Percentiles rank a stretch among this genome's conserved stretches.
These are phyloP conservation scores for Angomonas ambiguus DNA, from an alignment of 208 protist species.

Conservation along the genomic window DNA sequence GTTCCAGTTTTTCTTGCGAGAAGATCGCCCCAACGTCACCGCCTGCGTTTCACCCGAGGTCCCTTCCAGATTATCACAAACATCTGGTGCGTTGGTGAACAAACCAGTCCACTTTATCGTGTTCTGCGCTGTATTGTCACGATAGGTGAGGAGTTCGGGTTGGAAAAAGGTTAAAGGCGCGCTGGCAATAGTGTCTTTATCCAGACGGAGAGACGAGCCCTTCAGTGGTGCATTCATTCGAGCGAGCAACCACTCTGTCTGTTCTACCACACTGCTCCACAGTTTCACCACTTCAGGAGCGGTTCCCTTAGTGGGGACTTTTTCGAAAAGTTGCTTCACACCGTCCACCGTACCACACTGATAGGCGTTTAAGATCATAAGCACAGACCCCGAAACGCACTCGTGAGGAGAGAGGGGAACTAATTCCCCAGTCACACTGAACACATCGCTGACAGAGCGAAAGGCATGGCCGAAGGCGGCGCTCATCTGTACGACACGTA, in stretches of 20 bases:
- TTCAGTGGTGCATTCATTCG: neutral
- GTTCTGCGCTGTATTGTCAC: neutral
- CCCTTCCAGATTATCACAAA: slow-evolving; percentile 11
- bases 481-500: neutral
- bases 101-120: neutral
- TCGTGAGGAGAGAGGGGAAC: neutral
- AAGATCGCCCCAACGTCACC: neutral
- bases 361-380: neutral
- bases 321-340: neutral
- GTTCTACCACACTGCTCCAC: neutral
- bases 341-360: neutral
- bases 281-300: neutral
- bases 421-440: neutral
- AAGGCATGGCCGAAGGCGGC: neutral
- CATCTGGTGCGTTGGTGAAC: slow-evolving; percentile 6
- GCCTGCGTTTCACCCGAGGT: neutral
- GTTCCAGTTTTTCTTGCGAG: neutral
- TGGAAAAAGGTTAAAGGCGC: neutral
- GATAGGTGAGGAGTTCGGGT: neutral
- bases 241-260: neutral
- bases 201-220: no score
- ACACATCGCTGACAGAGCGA: neutral
- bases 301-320: neutral
- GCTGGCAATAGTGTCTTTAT: no score
- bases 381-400: neutral